phyloP scores from a whole-genome alignment of 495 filamentous ascomycete species.

The Aspergillus avenaceus region DNA sequence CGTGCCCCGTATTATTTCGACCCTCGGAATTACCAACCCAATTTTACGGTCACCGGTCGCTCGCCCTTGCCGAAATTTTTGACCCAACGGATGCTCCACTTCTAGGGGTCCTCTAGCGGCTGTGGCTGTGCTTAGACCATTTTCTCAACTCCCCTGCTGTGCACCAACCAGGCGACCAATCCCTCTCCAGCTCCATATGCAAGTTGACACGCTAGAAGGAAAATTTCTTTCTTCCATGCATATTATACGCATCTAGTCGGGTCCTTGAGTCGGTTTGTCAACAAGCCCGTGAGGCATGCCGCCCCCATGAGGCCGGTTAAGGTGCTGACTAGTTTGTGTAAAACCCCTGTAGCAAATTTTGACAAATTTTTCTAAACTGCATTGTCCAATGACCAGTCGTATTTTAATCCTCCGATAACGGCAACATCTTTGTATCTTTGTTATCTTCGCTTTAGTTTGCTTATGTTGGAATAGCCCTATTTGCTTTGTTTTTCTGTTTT shows the following conservation, averaged over 20 bases:
- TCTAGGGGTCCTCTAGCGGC: neutral
- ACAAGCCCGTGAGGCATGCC: neutral
- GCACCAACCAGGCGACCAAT: conserved; percentile 1
- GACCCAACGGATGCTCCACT: neutral
- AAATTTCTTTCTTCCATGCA: neutral
- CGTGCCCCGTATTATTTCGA: neutral
- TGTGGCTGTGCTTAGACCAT: conserved; percentile 2
- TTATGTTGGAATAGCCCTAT: neutral
- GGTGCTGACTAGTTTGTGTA: neutral
- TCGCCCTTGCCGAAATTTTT: neutral
- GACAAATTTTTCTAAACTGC: neutral
- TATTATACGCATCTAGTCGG: neutral
- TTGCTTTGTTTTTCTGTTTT: neutral
- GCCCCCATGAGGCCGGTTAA: neutral
- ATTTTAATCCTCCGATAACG: neutral
- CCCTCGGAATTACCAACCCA: conserved; percentile 1
- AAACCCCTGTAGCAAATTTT: too few species aligned
- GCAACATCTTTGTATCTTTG: neutral
- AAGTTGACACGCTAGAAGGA: neutral
- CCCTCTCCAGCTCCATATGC: neutral
- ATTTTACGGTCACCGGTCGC: neutral
- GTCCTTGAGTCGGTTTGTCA: neutral
- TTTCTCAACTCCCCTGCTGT: too few species aligned
- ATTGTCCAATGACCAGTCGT: neutral
- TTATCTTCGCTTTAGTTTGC: too few species aligned